A percentile compares a stretch with the other conserved stretches of the same genome.
These are phyloP conservation scores for Trametes punicea DNA, from an alignment of 768 basidiomycete genomes.

Conservation along the genomic window DNA sequence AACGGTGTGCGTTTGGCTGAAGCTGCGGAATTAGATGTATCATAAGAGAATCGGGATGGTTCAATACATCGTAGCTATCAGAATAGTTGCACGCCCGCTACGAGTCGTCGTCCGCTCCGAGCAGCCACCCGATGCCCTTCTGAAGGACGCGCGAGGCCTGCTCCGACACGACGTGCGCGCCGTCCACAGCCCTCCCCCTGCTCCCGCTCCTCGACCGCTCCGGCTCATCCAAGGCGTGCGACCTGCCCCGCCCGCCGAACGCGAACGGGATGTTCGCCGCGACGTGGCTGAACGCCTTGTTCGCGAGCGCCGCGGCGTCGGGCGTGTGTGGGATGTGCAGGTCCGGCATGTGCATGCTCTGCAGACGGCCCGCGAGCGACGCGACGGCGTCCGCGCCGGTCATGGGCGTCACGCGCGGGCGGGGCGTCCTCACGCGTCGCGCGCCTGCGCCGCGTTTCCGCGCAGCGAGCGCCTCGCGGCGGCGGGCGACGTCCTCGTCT, in stretches of 20 bases:
- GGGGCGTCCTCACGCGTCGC: not conserved
- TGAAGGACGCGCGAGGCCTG: conserved; percentile 78
- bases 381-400: conserved; percentile 19
- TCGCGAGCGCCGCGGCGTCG: conserved; percentile 78
- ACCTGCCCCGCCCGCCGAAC: conserved; percentile 35
- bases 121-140: conserved; percentile 93
- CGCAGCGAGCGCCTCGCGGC: conserved; percentile 41
- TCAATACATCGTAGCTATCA: not conserved
- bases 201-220: conserved; percentile 36
- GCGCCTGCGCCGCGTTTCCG: conserved; percentile 23
- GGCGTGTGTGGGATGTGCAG: conserved; percentile 69
- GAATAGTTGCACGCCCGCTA: no score
- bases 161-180: conserved; percentile 58
- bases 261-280: conserved; percentile 74
- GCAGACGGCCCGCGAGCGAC: conserved; percentile 59
- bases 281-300: conserved; percentile 72
- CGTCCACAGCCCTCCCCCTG: conserved; percentile 35
- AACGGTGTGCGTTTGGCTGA: not conserved
- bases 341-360: conserved; percentile 65
- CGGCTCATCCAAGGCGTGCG: conserved; percentile 33
- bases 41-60: not conserved
- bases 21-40: not conserved
- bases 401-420: conserved; percentile 13
- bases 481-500: conserved; percentile 52
- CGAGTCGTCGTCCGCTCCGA: conserved; percentile 71